Conservation (phyloP, 2,329 filamentous ascomycete genomes). For the Dryadomyces quercivorus region DNA sequence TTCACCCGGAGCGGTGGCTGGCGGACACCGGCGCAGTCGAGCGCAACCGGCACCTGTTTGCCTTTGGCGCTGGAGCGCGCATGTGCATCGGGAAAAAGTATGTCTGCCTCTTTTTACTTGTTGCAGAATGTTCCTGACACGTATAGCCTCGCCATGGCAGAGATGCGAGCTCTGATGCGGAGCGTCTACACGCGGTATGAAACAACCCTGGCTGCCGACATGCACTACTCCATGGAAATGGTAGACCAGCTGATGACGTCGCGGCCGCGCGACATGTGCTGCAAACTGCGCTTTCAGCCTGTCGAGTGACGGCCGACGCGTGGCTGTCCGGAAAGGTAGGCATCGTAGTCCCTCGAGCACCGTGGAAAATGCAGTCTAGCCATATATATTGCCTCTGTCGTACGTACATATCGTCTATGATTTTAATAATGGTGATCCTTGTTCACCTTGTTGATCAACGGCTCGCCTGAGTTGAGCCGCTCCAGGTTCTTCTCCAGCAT, state of each 20-base stretch:
- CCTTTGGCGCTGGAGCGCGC: constrained; percentile 2
- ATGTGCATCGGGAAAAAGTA: constrained; percentile 6
- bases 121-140: background rate
- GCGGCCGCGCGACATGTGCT: constrained; percentile 5
- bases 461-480: constrained; percentile 1
- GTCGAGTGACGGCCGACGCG: background rate
- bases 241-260: constrained; percentile 4
- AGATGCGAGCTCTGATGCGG: constrained; percentile 2
- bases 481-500: constrained; percentile 9
- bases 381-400: background rate
- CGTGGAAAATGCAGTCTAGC: background rate
- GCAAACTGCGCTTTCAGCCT: constrained; percentile 2
- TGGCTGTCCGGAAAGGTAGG: background rate
- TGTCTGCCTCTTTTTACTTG: background rate
- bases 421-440: constrained; percentile 9
- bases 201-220: constrained; percentile 1
- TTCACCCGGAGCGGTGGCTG: constrained; percentile 25
- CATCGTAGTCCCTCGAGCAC: too few relatives aligned
- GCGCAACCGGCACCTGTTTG: constrained; percentile 2
- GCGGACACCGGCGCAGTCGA: background rate
- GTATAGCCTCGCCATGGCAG: constrained; percentile 3
- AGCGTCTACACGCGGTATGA: constrained; percentile 1
- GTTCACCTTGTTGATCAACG: constrained; percentile 9
- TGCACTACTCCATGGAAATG: constrained; percentile 3
- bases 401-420: background rate